Evolutionary conservation across 2,329 filamentous ascomycete species (phyloP).

Genomic region (Dothistroma septosporum): DNA sequence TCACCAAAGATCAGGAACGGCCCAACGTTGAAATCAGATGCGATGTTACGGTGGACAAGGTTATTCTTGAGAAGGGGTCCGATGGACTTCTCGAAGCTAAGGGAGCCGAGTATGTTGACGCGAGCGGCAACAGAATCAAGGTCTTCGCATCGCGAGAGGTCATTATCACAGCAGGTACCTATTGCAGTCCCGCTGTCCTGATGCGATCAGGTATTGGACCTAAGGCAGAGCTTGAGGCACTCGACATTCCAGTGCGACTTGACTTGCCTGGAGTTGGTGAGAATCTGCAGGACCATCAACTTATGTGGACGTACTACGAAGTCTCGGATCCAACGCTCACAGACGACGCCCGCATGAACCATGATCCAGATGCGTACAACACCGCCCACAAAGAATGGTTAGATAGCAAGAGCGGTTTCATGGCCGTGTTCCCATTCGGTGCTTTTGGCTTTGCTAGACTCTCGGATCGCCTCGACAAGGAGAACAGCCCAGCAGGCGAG

Average conservation of each 20-base stretch:
- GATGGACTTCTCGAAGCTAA: constrained; percentile 46
- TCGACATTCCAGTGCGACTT: constrained; percentile 47
- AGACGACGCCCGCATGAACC: constrained; percentile 55
- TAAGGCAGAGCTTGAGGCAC: constrained; percentile 36
- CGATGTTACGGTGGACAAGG: constrained; percentile 52
- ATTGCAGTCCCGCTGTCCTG: constrained; percentile 53
- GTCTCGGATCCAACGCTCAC: constrained; percentile 48
- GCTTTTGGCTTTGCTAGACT: constrained; percentile 60
- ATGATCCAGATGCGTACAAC: constrained; percentile 47
- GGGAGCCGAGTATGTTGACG: constrained; percentile 42
- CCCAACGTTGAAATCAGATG: constrained; percentile 46
- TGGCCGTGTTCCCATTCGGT: constrained; percentile 61
- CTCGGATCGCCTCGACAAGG: constrained; percentile 52
- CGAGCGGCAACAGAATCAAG: constrained; percentile 38
- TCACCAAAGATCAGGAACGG: constrained; percentile 39
- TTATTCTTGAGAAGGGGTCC: constrained; percentile 57
- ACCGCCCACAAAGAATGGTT: constrained; percentile 55
- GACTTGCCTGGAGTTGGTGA: constrained; percentile 52
- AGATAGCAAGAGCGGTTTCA: constrained; percentile 54
- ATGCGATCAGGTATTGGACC: constrained; percentile 53
- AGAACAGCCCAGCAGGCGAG: constrained; percentile 37
- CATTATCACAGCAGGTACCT: constrained; percentile 45
- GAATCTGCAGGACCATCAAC: constrained; percentile 31
- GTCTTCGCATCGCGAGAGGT: constrained; percentile 28
- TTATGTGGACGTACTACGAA: constrained; percentile 59